Evolutionary conservation across 2,329 filamentous ascomycete genomes (phyloP), one percentile per base, ranked within the genome.

Genomic region (Ilyonectria mors-panacis): DNA sequence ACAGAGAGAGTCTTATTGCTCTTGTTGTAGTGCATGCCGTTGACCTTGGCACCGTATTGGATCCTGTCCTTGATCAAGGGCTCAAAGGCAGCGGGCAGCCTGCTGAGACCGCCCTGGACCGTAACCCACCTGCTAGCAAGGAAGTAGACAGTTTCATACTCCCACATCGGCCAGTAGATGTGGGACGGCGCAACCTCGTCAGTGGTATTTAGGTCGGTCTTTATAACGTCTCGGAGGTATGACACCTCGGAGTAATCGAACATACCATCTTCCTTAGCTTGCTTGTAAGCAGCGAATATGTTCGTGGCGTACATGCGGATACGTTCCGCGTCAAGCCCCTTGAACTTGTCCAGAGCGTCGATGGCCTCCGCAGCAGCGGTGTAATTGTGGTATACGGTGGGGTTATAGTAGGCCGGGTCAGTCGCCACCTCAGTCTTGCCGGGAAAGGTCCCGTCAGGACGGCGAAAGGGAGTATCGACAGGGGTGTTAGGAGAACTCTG

Each of bases 401-500:
- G 30, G 3, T 65, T 30, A 15, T 66, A 63, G 8, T 75, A 69
- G 1, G 64, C 53, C 7, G 75, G 67, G 6, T 77, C 69, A 2
- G 58, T 67, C 1, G 75, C 70, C 12, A 77, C 61, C 37, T 78
- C 75, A 5, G 69, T 67, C 63, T 68, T 70, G 5, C 73, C 47
- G 10, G 76, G 73, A 35, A 74, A 69, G 4, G 74, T 71, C 3
- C 77, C 77, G 21, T 78, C 77, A 1, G 77, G 73, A 1, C 76
- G 77, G 1, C 77, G 66, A 54, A 69, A 60, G 37, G 59, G 66
- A 28, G 70, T 69, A 8, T 63, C 57, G 39, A 78, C 71, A 45
- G 78, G 76, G 23, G 85, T 80, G 12, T 79, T 78, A 19, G 78
- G 50, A 30, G 59, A 86, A 59, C 75, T 81, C 73, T 92, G 88